Conservation (phyloP, 202 grass and related monocot species). For the Brachypodium distachyon region DNA sequence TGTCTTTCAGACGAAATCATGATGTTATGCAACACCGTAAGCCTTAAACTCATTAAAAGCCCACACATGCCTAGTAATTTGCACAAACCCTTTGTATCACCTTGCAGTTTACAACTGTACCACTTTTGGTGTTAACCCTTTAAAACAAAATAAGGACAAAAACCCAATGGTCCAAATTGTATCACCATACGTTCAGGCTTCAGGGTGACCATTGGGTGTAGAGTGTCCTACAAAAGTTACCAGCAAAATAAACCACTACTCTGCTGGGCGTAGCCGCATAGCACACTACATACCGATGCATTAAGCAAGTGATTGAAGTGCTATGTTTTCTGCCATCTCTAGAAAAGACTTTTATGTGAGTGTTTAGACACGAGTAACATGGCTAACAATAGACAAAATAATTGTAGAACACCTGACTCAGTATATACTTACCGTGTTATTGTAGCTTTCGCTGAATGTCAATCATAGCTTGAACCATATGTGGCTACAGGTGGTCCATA, state of each 20-base stretch:
- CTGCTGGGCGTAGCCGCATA: not conserved
- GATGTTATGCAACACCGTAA: not conserved
- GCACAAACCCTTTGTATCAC: not conserved
- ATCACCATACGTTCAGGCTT: not conserved
- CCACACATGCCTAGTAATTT: not conserved
- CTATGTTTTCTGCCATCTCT: not conserved
- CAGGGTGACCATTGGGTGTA: too few species aligned
- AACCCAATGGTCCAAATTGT: not conserved
- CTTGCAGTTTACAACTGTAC: not conserved
- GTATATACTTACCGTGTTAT: constrained; percentile 17
- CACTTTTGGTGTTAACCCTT: not conserved
- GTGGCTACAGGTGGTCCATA: constrained; percentile 48
- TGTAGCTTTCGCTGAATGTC: constrained; percentile 4
- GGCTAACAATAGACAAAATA: not conserved
- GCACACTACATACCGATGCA: not conserved
- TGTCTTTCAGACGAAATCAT: not conserved
- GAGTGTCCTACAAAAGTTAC: not conserved
- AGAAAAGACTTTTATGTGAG: not conserved
- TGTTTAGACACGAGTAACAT: not conserved
- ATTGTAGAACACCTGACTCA: not conserved
- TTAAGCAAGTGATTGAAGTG: not conserved
- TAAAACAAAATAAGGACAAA: not conserved
- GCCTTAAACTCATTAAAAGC: not conserved
- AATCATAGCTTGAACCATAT: constrained; percentile 44
- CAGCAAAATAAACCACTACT: not conserved